Base-by-base conservation (phyloP, 1,284 basidiomycete genomes). In the Volvariella surrecta region DNA sequence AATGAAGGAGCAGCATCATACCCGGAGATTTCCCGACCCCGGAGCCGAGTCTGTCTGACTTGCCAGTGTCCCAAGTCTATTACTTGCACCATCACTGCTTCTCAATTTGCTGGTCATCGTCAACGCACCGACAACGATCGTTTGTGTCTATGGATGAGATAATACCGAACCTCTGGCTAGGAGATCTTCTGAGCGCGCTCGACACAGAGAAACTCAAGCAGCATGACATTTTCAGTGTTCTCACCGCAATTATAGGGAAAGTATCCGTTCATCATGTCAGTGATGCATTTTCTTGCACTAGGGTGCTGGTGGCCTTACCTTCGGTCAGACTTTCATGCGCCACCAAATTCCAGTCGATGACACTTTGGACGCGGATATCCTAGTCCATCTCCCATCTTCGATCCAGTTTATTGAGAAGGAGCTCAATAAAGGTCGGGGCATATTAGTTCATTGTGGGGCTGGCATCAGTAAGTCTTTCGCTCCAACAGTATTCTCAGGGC, bases 381-480 rank as follows among this genome's bases (percentile, higher is more conserved):
- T 93, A 8, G 68, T 73, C 1, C 84, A 91, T 56, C 71, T 94
- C 44, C 68, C 89, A 2, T 75, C 81, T 1, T 78, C 82, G 1
- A 43, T 46, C 17, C 40, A 42, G 21, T 46, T 46, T 65, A 89
- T 94, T 43, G 71, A 84, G 49, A 71, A 74, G 10, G 84, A 89
- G 50, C 63, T 91, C 2, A 73, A 81, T 54, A 85, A 82, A 53
- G 77, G 75, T 0, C 70, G 80, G 20, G 82, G 83, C 1, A 83
- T 94, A 0, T 67, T 93, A 13, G 85, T 93, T 0, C 90, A 94
- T 59, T 93, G 90, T 58, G 79, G 87, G 18, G 45, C 34, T 3
- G 45, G 45, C 15, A 73, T 90, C 63, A 90, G 88, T 89, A 60
- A 57, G 83, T 76, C 16, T 32, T 3, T 30, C 24, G 17, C 38